phyloP scores from a whole-genome alignment of 129 eudicot genomes.

The Dittrichia graveolens region DNA sequence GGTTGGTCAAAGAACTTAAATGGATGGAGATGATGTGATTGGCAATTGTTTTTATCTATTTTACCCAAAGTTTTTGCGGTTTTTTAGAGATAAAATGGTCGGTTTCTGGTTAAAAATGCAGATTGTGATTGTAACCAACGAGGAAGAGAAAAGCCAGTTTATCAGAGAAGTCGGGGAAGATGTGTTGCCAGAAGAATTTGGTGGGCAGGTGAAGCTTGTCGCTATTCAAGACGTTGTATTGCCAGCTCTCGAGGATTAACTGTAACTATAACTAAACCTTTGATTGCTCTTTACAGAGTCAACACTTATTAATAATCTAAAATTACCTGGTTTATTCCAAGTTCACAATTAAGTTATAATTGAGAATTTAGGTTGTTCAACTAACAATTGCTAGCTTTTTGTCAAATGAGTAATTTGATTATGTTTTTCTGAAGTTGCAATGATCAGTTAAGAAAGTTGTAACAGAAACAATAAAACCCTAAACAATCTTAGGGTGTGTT shows the following conservation, averaged over 20 bases:
- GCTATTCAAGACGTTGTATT: slow-evolving; percentile 51
- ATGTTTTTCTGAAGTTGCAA: too few species aligned
- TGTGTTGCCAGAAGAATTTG: slow-evolving; percentile 62
- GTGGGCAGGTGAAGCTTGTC: slow-evolving; percentile 54
- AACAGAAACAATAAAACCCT: too few species aligned
- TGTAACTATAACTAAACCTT: slow-evolving; percentile 19
- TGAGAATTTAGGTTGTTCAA: too few species aligned
- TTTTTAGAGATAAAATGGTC: background rate
- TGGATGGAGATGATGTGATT: too few species aligned
- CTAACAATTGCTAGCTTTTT: too few species aligned
- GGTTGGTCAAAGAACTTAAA: too few species aligned
- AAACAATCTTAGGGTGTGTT: too few species aligned
- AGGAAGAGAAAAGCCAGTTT: slow-evolving; percentile 53
- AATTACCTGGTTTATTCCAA: slow-evolving; percentile 11
- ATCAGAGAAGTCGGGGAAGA: slow-evolving; percentile 58
- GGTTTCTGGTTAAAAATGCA: slow-evolving; percentile 29
- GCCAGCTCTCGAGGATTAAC: slow-evolving; percentile 36
- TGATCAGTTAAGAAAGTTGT: too few species aligned
- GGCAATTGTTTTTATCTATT: background rate
- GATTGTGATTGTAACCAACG: slow-evolving; percentile 51
- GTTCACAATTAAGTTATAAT: background rate
- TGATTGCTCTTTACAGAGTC: slow-evolving; percentile 10
- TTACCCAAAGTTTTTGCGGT: background rate
- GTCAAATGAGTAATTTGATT: background rate
- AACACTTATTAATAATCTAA: slow-evolving; percentile 9